These are phyloP conservation scores for Candida hispaniensis DNA, from an alignment of 805 yeast species.

Conservation along the genomic window DNA sequence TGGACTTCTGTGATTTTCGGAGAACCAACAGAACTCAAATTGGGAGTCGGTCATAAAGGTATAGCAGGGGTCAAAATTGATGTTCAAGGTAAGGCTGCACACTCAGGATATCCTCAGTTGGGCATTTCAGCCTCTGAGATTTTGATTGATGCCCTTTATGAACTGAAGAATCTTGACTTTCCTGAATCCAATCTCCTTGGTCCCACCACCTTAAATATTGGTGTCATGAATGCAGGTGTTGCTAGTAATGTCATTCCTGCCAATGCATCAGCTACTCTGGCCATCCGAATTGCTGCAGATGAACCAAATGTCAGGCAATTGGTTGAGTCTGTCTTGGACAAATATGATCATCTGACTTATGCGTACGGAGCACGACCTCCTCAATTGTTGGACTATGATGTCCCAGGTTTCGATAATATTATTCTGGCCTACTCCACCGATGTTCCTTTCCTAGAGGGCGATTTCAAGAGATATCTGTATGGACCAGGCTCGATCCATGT, in stretches of 20 bases:
- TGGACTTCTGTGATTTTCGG: constrained; percentile 63
- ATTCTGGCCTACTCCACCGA: constrained; percentile 45
- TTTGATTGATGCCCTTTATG: constrained; percentile 41
- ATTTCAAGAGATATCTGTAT: constrained; percentile 41
- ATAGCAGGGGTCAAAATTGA: constrained; percentile 34
- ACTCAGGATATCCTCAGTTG: constrained; percentile 60
- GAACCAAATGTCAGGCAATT: constrained; percentile 31
- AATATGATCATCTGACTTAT: constrained; percentile 22
- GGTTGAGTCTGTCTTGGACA: constrained; percentile 31
- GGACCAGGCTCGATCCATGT: constrained; percentile 58
- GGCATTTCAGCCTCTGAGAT: constrained; percentile 55
- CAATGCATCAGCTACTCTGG: constrained; percentile 38
- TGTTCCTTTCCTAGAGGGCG: constrained; percentile 35
- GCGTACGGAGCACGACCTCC: constrained; percentile 30
- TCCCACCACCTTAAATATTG: constrained; percentile 51
- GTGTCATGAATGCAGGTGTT: constrained; percentile 47
- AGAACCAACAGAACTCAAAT: constrained; percentile 61
- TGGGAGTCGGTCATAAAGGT: constrained; percentile 66
- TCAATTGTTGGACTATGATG: constrained; percentile 42
- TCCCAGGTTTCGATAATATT: constrained; percentile 52
- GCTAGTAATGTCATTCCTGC: constrained; percentile 61
- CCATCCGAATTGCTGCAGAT: constrained; percentile 46
- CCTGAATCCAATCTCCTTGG: constrained; percentile 49
- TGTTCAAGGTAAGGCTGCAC: constrained; percentile 50
- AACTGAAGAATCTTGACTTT: constrained; percentile 35